phyloP scores from a whole-genome alignment of 805 yeast species.

The Naumovozyma baii region DNA sequence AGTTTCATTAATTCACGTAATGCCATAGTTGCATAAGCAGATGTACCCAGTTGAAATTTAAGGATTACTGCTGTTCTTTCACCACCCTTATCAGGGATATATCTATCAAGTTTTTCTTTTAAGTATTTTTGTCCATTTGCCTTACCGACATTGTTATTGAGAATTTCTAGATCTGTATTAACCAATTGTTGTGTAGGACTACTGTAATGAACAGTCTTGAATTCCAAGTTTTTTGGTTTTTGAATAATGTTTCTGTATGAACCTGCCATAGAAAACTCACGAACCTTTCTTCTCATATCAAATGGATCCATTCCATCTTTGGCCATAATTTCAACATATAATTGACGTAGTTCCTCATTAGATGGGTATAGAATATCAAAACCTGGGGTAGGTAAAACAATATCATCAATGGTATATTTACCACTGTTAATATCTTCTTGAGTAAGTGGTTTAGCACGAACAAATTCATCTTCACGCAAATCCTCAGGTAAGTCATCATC shows the following conservation, averaged over 20 bases:
- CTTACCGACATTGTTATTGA: slow-evolving; percentile 31
- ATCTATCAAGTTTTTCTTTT: slow-evolving; percentile 27
- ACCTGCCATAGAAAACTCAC: slow-evolving; percentile 88
- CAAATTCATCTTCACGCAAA: slow-evolving; percentile 43
- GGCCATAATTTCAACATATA: slow-evolving; percentile 65
- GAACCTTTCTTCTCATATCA: slow-evolving; percentile 72
- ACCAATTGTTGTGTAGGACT: slow-evolving; percentile 63
- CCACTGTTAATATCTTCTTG: slow-evolving; percentile 55
- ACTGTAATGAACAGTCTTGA: slow-evolving; percentile 49
- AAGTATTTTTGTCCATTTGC: slow-evolving; percentile 25
- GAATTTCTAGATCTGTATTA: slow-evolving; percentile 63
- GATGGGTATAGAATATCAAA: slow-evolving; percentile 82
- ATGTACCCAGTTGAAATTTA: slow-evolving; percentile 67
- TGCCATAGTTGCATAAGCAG: slow-evolving; percentile 97
- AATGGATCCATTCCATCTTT: slow-evolving; percentile 76
- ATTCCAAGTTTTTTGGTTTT: slow-evolving; percentile 55
- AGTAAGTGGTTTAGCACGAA: slow-evolving; percentile 67
- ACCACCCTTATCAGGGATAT: slow-evolving; percentile 34
- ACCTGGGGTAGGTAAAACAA: slow-evolving; percentile 95
- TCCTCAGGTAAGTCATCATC: slow-evolving; percentile 64
- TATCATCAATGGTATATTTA: slow-evolving; percentile 61
- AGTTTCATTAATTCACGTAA: slow-evolving; percentile 79
- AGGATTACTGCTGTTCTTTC: slow-evolving; percentile 60
- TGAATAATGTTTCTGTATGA: slow-evolving; percentile 69
- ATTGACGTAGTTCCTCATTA: slow-evolving; percentile 47